These are phyloP conservation scores for Paecilomyces sp. DNA, from an alignment of 2,329 filamentous ascomycete species.

Conservation along the genomic window DNA sequence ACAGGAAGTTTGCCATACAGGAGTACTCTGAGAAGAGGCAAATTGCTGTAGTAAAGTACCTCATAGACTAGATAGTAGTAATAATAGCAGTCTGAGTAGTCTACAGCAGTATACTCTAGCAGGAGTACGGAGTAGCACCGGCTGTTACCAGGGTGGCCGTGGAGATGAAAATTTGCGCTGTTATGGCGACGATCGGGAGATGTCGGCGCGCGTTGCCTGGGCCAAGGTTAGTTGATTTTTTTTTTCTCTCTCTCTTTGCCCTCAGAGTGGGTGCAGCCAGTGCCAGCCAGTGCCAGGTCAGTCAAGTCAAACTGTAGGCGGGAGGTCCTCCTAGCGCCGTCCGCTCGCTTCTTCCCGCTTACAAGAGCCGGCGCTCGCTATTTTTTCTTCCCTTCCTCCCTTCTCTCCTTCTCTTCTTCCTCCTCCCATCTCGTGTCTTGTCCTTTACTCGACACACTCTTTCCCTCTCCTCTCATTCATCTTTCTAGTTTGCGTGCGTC, in stretches of 20 bases:
- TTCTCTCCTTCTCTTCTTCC: constrained; percentile 38
- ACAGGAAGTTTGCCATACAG: too few species aligned
- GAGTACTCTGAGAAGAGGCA: too few species aligned
- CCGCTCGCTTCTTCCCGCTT: constrained; percentile 29
- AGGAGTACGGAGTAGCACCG: too few species aligned
- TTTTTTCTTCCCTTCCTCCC: constrained; percentile 32
- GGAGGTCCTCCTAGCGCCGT: constrained; percentile 12
- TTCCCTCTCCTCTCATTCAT: constrained; percentile 29
- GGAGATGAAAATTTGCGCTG: background rate
- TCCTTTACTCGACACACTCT: constrained; percentile 26
- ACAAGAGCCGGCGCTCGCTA: constrained; percentile 26
- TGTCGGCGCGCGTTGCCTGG: constrained; percentile 25
- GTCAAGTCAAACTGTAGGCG: too few species aligned
- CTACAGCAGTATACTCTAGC: too few species aligned
- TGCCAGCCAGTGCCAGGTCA: too few species aligned
- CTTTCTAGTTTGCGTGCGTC: constrained; percentile 22
- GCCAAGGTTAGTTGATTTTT: constrained; percentile 9
- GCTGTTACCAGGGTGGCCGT: background rate
- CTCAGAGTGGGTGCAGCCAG: constrained; percentile 1
- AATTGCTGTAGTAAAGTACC: too few species aligned
- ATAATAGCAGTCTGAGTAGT: too few species aligned
- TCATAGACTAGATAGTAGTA: background rate
- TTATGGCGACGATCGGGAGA: constrained; percentile 25
- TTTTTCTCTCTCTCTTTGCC: constrained; percentile 4
- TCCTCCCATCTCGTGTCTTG: constrained; percentile 28